Conservation (phyloP, 2,329 filamentous ascomycete genomes). For the Botrytis aclada region DNA sequence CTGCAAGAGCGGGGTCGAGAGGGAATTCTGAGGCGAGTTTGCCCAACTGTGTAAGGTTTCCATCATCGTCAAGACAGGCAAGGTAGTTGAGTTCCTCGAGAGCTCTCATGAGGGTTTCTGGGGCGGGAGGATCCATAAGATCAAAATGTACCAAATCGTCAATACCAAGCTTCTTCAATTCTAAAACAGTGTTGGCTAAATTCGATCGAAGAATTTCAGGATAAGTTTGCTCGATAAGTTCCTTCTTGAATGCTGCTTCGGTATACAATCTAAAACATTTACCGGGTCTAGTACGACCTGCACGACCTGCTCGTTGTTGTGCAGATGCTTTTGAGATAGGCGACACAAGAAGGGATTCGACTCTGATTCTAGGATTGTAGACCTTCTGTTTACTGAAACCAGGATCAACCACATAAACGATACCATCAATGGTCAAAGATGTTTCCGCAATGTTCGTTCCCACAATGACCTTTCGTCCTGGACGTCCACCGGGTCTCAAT, state of each 20-base stretch:
- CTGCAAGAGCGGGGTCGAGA: conserved; percentile 86
- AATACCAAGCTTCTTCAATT: conserved; percentile 95
- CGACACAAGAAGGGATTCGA: conserved; percentile 95
- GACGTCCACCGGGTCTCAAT: conserved; percentile 69
- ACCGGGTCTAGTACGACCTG: conserved; percentile 94
- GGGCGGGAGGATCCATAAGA: conserved; percentile 95
- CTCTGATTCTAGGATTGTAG: conserved; percentile 93
- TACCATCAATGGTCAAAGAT: conserved; percentile 94
- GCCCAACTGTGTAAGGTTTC: conserved; percentile 83
- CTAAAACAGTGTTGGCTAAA: conserved; percentile 88
- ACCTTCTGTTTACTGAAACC: conserved; percentile 99
- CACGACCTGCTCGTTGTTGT: conserved; percentile 96
- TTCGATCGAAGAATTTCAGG: conserved; percentile 95
- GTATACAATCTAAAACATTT: conserved; percentile 98
- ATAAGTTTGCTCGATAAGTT: conserved; percentile 95
- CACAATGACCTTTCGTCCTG: conserved; percentile 91
- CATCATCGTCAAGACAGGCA: conserved; percentile 93
- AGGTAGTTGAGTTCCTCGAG: conserved; percentile 97
- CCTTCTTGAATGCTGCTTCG: conserved; percentile 92
- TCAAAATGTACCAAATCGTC: conserved; percentile 97
- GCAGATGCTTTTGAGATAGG: conserved; percentile 97
- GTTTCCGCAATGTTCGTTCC: conserved; percentile 99
- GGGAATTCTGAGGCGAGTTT: conserved; percentile 91
- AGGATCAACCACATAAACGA: conserved; percentile 98
- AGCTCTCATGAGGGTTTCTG: conserved; percentile 97